Percentiles rank a stretch among this genome's conserved stretches.
These are phyloP conservation scores for Kentomonas sorsogonicus DNA, from an alignment of 208 protist species.

Conservation along the genomic window DNA sequence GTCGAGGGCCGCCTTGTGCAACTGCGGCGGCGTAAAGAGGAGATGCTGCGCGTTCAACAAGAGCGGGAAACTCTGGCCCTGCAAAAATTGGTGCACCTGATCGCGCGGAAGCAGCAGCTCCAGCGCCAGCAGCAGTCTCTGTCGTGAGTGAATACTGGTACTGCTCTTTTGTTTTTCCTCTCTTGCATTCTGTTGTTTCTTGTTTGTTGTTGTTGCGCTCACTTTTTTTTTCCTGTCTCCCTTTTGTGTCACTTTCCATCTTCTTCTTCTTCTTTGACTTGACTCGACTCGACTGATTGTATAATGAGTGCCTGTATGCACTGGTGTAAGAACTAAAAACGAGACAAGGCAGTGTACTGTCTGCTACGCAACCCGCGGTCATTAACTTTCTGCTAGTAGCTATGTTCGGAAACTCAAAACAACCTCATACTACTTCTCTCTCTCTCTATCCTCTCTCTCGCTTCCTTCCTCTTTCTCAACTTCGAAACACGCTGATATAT, in stretches of 20 bases:
- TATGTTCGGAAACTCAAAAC: neutral
- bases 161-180: conserved; percentile 8
- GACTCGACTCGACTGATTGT: too few relatives aligned
- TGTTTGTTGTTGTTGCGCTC: conserved; percentile 1
- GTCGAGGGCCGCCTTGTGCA: conserved; percentile 28
- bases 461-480: conserved; percentile 11
- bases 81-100: conserved; percentile 68
- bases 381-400: neutral
- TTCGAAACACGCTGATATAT: too few relatives aligned
- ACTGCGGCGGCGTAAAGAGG: conserved; percentile 33
- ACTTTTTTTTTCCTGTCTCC: conserved; percentile 2
- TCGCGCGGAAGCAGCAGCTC: conserved; percentile 27
- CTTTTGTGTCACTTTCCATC: conserved; percentile 1
- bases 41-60: conserved; percentile 37
- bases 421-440: conserved; percentile 12
- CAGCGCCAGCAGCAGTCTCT: neutral
- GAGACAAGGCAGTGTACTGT: too few relatives aligned
- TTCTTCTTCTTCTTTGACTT: conserved; percentile 9
- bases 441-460: conserved; percentile 6
- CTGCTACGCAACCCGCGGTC: too few relatives aligned
- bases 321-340: too few relatives aligned
- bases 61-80: conserved; percentile 60
- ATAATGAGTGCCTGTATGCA: too few relatives aligned
- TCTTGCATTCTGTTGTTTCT: conserved; percentile 4
- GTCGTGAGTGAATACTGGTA: conserved; percentile 3